phyloP scores from a whole-genome alignment of 345 rosid genomes.

The Hibiscus trionum region DNA sequence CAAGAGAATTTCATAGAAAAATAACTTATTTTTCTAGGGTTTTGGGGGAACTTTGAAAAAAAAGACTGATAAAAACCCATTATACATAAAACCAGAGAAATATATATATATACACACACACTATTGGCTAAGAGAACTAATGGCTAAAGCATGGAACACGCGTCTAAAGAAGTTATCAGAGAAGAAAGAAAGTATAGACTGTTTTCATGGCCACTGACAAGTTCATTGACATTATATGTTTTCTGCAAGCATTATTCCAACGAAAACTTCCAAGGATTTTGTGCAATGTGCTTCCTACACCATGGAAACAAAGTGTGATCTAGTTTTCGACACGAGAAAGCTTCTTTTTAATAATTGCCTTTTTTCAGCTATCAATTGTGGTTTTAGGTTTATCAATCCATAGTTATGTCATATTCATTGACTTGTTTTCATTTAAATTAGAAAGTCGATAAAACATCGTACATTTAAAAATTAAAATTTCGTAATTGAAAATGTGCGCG shows the following conservation, averaged over 20 bases:
- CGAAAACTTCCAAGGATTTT: background rate
- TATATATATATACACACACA: background rate
- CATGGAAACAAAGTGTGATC: constrained; percentile 7
- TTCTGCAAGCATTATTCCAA: background rate
- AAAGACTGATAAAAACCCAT: background rate
- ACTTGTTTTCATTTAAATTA: too few relatives aligned
- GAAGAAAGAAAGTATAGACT: background rate
- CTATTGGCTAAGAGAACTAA: constrained; percentile 6
- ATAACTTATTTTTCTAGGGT: background rate
- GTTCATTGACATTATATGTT: background rate
- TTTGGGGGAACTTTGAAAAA: background rate
- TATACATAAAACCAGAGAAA: background rate
- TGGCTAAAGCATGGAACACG: constrained; percentile 24
- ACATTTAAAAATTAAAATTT: too few relatives aligned
- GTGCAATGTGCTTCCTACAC: background rate
- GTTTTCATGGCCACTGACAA: background rate
- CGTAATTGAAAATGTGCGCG: too few relatives aligned
- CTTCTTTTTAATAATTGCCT: background rate
- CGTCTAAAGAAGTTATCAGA: constrained; percentile 5
- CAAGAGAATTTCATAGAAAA: background rate
- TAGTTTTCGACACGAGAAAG: background rate
- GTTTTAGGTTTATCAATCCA: too few relatives aligned
- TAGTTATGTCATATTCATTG: too few relatives aligned
- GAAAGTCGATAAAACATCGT: too few relatives aligned
- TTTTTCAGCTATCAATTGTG: too few relatives aligned